Evolutionary conservation across 2,329 filamentous ascomycete species (phyloP), one percentile per base, ranked within the genome.

Genomic region (Arthrobotrys musiformis): DNA sequence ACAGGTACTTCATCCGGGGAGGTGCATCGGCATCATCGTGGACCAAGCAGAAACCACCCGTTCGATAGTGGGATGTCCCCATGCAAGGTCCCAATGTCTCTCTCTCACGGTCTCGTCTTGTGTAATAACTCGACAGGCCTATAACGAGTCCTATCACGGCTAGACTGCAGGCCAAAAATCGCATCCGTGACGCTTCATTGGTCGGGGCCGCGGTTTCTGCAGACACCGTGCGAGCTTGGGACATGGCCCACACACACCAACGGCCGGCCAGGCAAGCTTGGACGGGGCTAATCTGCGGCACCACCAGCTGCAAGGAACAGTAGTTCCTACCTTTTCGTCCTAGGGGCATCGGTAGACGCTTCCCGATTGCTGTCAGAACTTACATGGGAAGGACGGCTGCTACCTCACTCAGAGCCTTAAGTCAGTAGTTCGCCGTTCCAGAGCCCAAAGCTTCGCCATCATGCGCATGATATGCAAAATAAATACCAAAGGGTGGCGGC

Each of bases 81-180:
- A 63, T 58, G 56, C 54, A 37, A 61, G 61, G 61, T 50, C 61
- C 61, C 30, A 54, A 48, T 48, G 68, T 64, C 60, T 67, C 48
- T 66, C 48, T 37, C 48, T 37, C 24, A 26, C 52, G 22, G 63
- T 42, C 26, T 22, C 26, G 61, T 67, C 62, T 74, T 50, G 70
- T 70, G 64, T 44, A 64, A 76, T 76, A 63, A 60, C n/a, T 63
- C 40, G 63, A 61, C 46, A 22, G 35, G 50, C 50, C 37, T 35
- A 60, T 70, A 26, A 33, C 37, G 30, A 77, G 58, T 17, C 73
- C 73, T 77, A 70, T 77, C 73, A 77, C 66, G 73, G 73, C 64
- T 70, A 70, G 66, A 35, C 40, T 70, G 40, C 35, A 44, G 22
- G 13, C 22, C 7, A 24, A 62, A n/a, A 44, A 26, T 58, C 67